Conservation (phyloP, 2,329 filamentous ascomycete species). For the Boeremia exigua region DNA sequence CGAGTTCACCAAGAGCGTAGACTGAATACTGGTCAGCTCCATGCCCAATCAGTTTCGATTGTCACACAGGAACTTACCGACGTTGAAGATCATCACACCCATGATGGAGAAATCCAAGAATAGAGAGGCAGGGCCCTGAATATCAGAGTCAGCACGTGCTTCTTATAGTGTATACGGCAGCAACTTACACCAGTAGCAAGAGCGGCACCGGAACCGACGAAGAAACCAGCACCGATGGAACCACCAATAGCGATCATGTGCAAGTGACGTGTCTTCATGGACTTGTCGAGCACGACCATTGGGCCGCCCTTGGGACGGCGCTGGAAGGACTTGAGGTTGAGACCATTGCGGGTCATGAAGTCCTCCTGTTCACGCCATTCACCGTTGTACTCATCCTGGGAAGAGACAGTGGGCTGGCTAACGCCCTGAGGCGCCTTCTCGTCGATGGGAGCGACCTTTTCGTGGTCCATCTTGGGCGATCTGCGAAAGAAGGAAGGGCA, state of each 20-base stretch:
- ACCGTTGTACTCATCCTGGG: slow-evolving; percentile 12
- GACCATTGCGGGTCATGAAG: slow-evolving; percentile 46
- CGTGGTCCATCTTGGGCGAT: slow-evolving; percentile 35
- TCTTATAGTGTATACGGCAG: not conserved
- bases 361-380: slow-evolving; percentile 42
- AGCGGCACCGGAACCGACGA: slow-evolving; percentile 65
- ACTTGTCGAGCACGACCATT: slow-evolving; percentile 43
- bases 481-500: slow-evolving; percentile 21
- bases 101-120: slow-evolving; percentile 51
- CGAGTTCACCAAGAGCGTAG: slow-evolving; percentile 59
- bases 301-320: slow-evolving; percentile 36
- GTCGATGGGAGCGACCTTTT: slow-evolving; percentile 28
- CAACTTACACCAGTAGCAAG: slow-evolving; percentile 57
- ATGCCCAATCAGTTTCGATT: not conserved
- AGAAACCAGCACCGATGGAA: slow-evolving; percentile 68
- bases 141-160: slow-evolving; percentile 8
- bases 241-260: slow-evolving; percentile 87
- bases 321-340: slow-evolving; percentile 45
- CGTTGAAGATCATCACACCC: slow-evolving; percentile 49
- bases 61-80: slow-evolving; percentile 37
- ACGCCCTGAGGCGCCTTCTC: slow-evolving; percentile 34
- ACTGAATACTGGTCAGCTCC: slow-evolving; percentile 55
- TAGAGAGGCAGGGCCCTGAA: slow-evolving; percentile 39
- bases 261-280: slow-evolving; percentile 64
- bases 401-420: slow-evolving; percentile 23